Evolutionary conservation across 495 filamentous ascomycete genomes (phyloP), one percentile per base, ranked within the genome.

Genomic region (Neurospora africana): DNA sequence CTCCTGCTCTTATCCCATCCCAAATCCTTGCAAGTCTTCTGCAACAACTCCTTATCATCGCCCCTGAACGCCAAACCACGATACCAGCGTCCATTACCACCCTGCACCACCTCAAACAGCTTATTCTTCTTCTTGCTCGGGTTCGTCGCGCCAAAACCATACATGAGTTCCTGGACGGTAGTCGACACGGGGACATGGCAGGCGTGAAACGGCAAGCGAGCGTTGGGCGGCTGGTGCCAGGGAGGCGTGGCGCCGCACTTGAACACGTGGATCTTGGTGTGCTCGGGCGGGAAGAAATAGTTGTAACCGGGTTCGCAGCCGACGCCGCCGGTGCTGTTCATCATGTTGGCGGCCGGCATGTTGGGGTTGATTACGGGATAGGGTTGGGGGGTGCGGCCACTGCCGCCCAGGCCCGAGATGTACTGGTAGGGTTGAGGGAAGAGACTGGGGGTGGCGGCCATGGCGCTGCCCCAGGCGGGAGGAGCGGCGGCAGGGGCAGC

Each of bases 261-360:
- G 75, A 87, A 77, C 33, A 86, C 79, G 68, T 85, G 80, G n/a
- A 86, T 79, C 68, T 83, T 84, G 23, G 80, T 82, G 77, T 86
- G 82, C 58, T 86, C 80, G 7, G 73, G 69, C 1, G 82, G 82
- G 75, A 86, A 87, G 69, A 85, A 80, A 75, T 86, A 87, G 76
- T 86, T 83, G 76, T 83, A 86, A 5, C 84, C 84, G 0, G 84
- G 84, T 73, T 86, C 84, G 40, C 81, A 80, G 43, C 84, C 85
- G 8, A 79, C 76, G 40, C 89, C 90, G 19, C 88, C 88, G 13
- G 86, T 85, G 19, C 84, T 82, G 70, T 89, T 84, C 27, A 81
- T 80, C 43, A 91, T 75, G 77, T 91, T 88, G 68, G 89, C 80
- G 10, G 82, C 84, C 13, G 86, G 82, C 61, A 90, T 75, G 77